Base-by-base conservation (phyloP, 257 asterid genomes). In the Lavandula angustifolia region DNA sequence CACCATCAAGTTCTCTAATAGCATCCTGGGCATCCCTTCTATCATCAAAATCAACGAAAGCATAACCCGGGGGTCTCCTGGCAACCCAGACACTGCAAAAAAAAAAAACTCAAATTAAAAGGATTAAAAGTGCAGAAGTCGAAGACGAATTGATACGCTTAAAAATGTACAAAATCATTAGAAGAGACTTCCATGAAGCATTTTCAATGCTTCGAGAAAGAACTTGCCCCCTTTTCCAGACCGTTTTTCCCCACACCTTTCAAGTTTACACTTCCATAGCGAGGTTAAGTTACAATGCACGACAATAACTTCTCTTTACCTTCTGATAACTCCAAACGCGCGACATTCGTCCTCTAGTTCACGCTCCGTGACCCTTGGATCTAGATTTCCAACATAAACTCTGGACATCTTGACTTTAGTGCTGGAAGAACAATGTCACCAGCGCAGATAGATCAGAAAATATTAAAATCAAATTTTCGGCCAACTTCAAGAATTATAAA, bases 271-370 rank as follows among this genome's bases (percentile, higher is more conserved):
- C 27, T 22, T 22, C 27, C 27, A 22, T 22, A 22, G 2, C 27
- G 2, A 22, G 27, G 27, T 22, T 22, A 22, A 22, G 27, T 22
- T 22, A 22, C 27, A 22, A 22, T 22, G 27, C 27, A 22, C 27
- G 27, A 22, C 2, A 22, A 35, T 34, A 34, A 35, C 62, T 16
- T 31, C 9, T 9, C 6, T 11, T 44, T 68, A 90, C 97, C 95
- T 90, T 76, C 95, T 78, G 71, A 90, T 87, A 54, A 81, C 87
- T 69, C 97, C 96, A 71, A 80, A 91, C 5, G 29, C 73, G 37
- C 96, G 95, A 72, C 85, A 91, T 69, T 84, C 97, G 71, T 90
- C 97, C 72, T 90, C 97, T 5, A 90, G 95, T n/a, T 87, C 97
- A 7, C 95, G 86, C 70, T 91, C 97, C 35, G 88, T 78, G 60